A percentile compares a stretch with the other conserved stretches of the same genome.
phyloP scores from a whole-genome alignment of 2,329 filamentous ascomycete species.

The Alternaria novae-zelandiae region DNA sequence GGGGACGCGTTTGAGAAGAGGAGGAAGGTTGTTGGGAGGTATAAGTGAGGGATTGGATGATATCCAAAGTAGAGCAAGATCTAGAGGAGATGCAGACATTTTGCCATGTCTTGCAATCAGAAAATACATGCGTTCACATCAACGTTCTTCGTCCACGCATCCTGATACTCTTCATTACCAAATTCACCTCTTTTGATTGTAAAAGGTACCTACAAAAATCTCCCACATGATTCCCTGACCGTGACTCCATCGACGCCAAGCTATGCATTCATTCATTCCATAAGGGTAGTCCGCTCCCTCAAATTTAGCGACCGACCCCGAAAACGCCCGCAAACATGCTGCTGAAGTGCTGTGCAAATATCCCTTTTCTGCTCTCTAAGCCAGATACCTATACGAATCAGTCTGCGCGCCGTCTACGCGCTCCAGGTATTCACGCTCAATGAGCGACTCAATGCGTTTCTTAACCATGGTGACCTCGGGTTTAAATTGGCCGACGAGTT shows the following conservation, averaged over 20 bases:
- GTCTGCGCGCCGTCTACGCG: conserved; percentile 69
- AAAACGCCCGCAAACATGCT: conserved; percentile 1
- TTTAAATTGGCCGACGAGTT: conserved; percentile 72
- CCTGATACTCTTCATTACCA: neutral
- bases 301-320: neutral
- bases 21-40: conserved; percentile 44
- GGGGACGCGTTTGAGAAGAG: conserved; percentile 72
- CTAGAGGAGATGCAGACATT: neutral
- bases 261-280: conserved; percentile 20
- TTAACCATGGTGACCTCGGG: conserved; percentile 81
- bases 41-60: conserved; percentile 14
- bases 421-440: conserved; percentile 79
- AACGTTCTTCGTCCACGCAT: neutral
- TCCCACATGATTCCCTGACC: neutral
- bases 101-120: neutral
- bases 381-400: conserved; percentile 74
- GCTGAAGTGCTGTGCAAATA: neutral
- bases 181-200: neutral
- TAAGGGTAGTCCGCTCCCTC: conserved; percentile 1
- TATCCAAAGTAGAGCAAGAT: neutral
- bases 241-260: conserved; percentile 11
- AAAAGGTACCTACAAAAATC: neutral
- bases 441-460: conserved; percentile 78
- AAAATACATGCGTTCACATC: neutral
- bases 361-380: conserved; percentile 53